A percentile compares a stretch with the other conserved stretches of the same genome.
Conservation (phyloP, 2,329 filamentous ascomycete genomes). For the Arthrobotrys sphaeroides region DNA sequence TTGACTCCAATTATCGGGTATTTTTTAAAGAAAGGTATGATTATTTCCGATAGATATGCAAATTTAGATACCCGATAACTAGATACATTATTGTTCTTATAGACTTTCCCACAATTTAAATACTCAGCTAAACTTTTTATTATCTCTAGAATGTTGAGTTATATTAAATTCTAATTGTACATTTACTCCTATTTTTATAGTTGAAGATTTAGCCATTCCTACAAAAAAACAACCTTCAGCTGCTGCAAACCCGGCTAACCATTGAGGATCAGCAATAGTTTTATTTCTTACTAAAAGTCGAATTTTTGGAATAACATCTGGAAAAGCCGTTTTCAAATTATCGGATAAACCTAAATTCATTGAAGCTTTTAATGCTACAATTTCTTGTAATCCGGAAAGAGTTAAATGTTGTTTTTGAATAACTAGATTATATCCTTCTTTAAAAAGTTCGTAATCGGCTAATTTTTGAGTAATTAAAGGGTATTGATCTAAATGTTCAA, state of each 20-base stretch:
- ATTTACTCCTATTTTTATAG: not conserved
- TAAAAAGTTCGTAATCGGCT: constrained; percentile 30
- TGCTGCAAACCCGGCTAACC: constrained; percentile 20
- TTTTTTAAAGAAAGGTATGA: constrained; percentile 14
- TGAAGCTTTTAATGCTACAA: constrained; percentile 11
- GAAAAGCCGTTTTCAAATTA: constrained; percentile 3
- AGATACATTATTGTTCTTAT: not conserved
- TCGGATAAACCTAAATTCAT: constrained; percentile 18
- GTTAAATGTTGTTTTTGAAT: constrained; percentile 45
- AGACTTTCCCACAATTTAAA: not conserved
- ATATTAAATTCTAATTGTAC: constrained; percentile 26
- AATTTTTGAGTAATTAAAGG: too few species aligned
- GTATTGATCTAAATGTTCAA: constrained; percentile 39
- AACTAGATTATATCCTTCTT: constrained; percentile 23
- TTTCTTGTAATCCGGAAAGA: constrained; percentile 22
- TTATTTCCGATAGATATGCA: constrained; percentile 5
- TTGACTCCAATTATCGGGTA: not conserved
- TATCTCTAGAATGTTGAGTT: constrained; percentile 19
- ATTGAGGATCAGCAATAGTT: constrained; percentile 19
- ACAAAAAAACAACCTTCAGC: too few species aligned
- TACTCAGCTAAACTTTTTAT: not conserved
- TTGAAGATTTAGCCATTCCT: not conserved
- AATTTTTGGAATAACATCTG: constrained; percentile 7
- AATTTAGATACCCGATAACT: not conserved
- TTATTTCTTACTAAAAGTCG: constrained; percentile 23